These are phyloP conservation scores for Lasiodiplodia theobromae DNA, from an alignment of 2,329 filamentous ascomycete species.

Conservation along the genomic window DNA sequence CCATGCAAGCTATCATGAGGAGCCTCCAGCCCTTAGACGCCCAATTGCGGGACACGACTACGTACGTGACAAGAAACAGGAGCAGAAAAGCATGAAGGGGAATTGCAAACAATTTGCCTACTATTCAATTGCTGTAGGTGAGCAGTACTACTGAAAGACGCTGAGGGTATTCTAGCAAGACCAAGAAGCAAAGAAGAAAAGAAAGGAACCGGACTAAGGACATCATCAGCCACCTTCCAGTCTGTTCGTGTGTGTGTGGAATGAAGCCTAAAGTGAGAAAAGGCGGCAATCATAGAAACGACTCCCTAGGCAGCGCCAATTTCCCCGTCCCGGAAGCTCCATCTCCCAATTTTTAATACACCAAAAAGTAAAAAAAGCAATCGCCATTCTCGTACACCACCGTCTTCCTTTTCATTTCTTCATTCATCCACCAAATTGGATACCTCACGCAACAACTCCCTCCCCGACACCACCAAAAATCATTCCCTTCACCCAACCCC, in stretches of 20 bases:
- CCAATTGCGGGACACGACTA: too few species aligned
- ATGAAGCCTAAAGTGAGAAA: background rate
- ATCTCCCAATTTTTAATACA: background rate
- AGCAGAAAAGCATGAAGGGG: too few species aligned
- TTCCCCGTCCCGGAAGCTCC: background rate
- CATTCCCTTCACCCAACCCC: background rate
- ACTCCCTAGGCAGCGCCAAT: background rate
- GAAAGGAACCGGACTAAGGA: background rate
- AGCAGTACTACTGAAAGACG: background rate
- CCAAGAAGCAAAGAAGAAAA: background rate
- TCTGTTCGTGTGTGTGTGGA: background rate
- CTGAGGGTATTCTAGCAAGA: slow-evolving; percentile 3
- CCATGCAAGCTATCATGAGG: too few species aligned
- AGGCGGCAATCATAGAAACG: background rate
- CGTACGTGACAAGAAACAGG: too few species aligned
- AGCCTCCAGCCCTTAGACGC: too few species aligned
- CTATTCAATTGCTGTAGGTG: background rate
- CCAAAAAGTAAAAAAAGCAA: background rate
- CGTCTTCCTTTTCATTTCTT: background rate
- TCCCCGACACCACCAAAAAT: background rate
- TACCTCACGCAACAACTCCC: background rate
- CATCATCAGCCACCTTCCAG: background rate
- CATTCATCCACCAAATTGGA: background rate
- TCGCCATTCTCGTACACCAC: too few species aligned
- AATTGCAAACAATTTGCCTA: background rate